Evolutionary conservation across 352 stramenopile species (phyloP), one percentile per base, ranked within the genome.

Genomic region (Pythium periplocum): DNA sequence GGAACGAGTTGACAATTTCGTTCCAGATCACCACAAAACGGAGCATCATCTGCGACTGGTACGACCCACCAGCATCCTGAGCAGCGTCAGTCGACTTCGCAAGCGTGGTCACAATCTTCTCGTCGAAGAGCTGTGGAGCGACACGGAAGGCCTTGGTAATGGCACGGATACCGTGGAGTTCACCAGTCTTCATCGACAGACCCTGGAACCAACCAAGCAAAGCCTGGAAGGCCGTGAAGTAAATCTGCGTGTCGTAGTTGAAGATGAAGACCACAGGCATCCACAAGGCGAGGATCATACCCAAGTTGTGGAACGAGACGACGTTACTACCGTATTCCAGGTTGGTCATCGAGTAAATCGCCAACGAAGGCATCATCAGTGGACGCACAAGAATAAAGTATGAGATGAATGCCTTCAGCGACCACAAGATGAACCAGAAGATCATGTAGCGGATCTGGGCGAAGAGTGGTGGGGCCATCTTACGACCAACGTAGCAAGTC

Each of bases 231-330:
- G 63, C 66, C 11, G 69, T 76, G 39, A 75, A 78, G 57, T 76
- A 78, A 35, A 75, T 78, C 51, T 78, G 69, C 41, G 69, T 74
- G 53, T 78, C 69, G 61, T 75, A 78, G 64, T 71, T 76, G 66
- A 75, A 78, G 44, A 78, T 64, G 44, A 78, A 76, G 7, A 78
- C 59, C 4, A 76, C 61, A 1, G 69, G 69, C 31, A 67, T n/a
- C 69, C 69, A 78, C 30, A 78, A 54, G 35, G 63, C 61, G 5
- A 75, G 17, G 43, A 78, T 75, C n/a, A 78, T 55, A 38, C 66
- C 69, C 3, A 78, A 50, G 61, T 78, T 78, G 56, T 75, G 67
- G 57, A 75, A 78, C 34, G 58, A 63, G n/a, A 71, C 57, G 26
- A 78, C 50, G 6, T 51, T 51, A 10, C 55, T 55, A 12, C 58